Conservation (phyloP, 2,329 filamentous ascomycete genomes). For the Colletotrichum sublineola region DNA sequence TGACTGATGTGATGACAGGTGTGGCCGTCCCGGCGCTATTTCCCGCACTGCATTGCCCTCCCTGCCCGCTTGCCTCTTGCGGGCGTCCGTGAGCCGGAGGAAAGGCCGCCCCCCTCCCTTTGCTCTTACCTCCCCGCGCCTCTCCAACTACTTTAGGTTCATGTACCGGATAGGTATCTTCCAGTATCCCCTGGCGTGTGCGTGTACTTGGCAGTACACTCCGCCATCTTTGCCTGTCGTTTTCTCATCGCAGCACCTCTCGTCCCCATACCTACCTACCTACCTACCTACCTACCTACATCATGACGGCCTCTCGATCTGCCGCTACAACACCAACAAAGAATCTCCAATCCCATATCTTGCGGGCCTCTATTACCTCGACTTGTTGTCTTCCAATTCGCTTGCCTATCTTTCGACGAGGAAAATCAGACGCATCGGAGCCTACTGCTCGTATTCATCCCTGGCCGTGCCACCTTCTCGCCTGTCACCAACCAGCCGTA, state of each 20-base stretch:
- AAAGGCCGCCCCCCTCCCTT: conserved; percentile 8
- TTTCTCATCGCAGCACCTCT: not conserved
- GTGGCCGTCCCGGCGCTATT: conserved; percentile 20
- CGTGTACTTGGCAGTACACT: not conserved
- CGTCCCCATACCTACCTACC: too few relatives aligned
- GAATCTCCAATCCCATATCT: not conserved
- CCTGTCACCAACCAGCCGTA: not conserved
- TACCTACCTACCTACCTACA: not conserved
- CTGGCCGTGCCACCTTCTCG: not conserved
- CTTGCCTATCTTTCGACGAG: not conserved
- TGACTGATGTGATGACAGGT: conserved; percentile 1
- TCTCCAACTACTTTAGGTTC: not conserved
- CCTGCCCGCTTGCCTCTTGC: not conserved
- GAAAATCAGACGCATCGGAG: not conserved
- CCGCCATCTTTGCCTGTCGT: not conserved
- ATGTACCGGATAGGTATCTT: too few relatives aligned
- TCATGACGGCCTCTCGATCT: not conserved
- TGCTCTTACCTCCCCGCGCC: not conserved
- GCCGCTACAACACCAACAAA: not conserved
- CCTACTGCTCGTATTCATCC: not conserved
- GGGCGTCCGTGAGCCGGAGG: not conserved
- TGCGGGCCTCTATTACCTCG: too few relatives aligned
- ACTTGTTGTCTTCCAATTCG: too few relatives aligned
- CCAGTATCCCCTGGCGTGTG: not conserved
- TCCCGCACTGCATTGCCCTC: not conserved